These are phyloP conservation scores for Phyllosticta ampelicida DNA, from an alignment of 2,329 filamentous ascomycete genomes.

Conservation along the genomic window DNA sequence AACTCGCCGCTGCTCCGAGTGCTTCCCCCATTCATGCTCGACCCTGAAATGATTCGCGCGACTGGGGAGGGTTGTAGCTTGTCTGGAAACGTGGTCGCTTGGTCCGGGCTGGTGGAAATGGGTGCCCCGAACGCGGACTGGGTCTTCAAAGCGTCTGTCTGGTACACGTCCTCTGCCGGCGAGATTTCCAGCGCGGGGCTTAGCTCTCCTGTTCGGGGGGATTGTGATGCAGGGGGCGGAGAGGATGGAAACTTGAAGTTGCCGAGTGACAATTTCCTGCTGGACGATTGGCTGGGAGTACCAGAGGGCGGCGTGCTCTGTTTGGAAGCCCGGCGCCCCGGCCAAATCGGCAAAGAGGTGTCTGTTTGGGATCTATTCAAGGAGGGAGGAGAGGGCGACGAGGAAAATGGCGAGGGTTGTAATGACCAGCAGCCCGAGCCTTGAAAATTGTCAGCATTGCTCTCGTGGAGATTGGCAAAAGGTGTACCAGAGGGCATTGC, in stretches of 20 bases:
- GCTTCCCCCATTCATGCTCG: slow-evolving; percentile 62
- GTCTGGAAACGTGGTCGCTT: slow-evolving; percentile 37
- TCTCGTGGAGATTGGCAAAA: not conserved
- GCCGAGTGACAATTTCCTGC: slow-evolving; percentile 28
- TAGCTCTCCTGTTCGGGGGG: slow-evolving; percentile 5
- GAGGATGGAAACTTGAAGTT: slow-evolving; percentile 49
- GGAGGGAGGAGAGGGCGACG: slow-evolving; percentile 25
- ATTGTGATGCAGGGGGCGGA: slow-evolving; percentile 12
- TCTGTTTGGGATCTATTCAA: slow-evolving; percentile 17
- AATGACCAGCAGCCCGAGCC: slow-evolving; percentile 8
- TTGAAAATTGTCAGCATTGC: slow-evolving; percentile 10
- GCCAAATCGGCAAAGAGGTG: slow-evolving; percentile 22
- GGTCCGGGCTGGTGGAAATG: not conserved
- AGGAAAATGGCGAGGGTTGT: slow-evolving; percentile 33
- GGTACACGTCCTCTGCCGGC: slow-evolving; percentile 1
- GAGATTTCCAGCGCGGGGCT: slow-evolving; percentile 9
- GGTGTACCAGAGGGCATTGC: not conserved
- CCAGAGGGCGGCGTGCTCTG: slow-evolving; percentile 13
- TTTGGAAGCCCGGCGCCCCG: slow-evolving; percentile 10
- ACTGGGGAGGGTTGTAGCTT: slow-evolving; percentile 43
- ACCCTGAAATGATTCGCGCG: slow-evolving; percentile 63
- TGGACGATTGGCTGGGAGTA: slow-evolving; percentile 26
- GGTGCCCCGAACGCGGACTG: not conserved
- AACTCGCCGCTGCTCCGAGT: slow-evolving; percentile 90
- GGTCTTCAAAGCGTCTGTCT: not conserved